Evolutionary conservation across 768 basidiomycete genomes (phyloP).

Genomic region (Amanita rubescens): DNA sequence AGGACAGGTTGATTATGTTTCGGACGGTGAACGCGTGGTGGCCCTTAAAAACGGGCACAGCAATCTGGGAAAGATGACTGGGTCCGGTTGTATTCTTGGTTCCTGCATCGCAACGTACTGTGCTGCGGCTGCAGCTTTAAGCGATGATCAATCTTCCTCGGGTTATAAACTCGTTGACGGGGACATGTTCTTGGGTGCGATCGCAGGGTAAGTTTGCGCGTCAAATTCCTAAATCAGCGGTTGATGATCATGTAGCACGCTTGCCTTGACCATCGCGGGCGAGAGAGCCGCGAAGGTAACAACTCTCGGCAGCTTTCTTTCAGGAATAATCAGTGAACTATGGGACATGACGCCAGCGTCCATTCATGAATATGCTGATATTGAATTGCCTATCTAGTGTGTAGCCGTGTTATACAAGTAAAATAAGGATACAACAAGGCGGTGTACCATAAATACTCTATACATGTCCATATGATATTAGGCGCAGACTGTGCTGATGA

Average conservation of each 20-base stretch:
- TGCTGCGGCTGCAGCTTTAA: conserved; percentile 41
- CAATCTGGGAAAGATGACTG: conserved; percentile 75
- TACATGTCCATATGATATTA: neutral
- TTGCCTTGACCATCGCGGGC: conserved; percentile 55
- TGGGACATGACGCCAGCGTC: conserved; percentile 28
- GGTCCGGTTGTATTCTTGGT: conserved; percentile 82
- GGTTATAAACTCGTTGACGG: conserved; percentile 54
- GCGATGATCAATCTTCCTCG: conserved; percentile 18
- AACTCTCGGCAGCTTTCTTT: conserved; percentile 60
- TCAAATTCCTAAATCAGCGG: no score
- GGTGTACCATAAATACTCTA: neutral
- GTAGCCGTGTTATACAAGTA: neutral
- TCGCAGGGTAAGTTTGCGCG: conserved; percentile 54
- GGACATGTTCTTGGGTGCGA: conserved; percentile 68
- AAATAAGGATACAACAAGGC: neutral
- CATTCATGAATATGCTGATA: conserved; percentile 23
- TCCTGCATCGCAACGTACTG: conserved; percentile 76
- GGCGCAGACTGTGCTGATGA: neutral
- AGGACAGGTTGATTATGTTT: conserved; percentile 75
- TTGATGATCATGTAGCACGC: conserved; percentile 29
- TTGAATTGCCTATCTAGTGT: conserved; percentile 21
- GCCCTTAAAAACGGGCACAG: conserved; percentile 66
- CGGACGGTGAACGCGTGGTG: conserved; percentile 70
- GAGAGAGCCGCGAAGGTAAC: conserved; percentile 51
- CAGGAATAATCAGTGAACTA: conserved; percentile 55